phyloP scores from a whole-genome alignment of 2,329 filamentous ascomycete genomes.

The Penicillium italicum region DNA sequence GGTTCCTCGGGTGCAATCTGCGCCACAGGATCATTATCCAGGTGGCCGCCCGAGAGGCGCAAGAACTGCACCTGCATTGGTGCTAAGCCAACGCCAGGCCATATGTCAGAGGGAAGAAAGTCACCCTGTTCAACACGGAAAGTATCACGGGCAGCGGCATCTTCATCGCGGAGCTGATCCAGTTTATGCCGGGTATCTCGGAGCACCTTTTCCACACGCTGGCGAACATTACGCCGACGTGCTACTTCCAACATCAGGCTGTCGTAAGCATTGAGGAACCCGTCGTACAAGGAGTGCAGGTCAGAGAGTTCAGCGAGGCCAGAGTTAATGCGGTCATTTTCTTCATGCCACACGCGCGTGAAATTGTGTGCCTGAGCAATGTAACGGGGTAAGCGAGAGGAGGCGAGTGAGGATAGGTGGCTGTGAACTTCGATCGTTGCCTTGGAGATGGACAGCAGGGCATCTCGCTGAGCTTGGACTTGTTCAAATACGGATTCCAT shows the following conservation, averaged over 20 bases:
- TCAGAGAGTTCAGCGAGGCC: slow-evolving; percentile 73
- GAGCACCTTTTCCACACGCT: slow-evolving; percentile 69
- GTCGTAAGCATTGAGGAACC: slow-evolving; percentile 80
- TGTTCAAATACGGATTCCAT: slow-evolving; percentile 70
- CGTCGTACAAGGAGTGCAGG: slow-evolving; percentile 78
- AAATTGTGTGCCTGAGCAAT: slow-evolving; percentile 49
- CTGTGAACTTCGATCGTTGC: slow-evolving; percentile 61
- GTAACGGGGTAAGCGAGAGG: slow-evolving; percentile 55
- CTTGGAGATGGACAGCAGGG: slow-evolving; percentile 53
- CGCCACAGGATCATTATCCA: slow-evolving; percentile 24
- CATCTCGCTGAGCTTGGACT: slow-evolving; percentile 61
- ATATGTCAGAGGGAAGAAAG: slow-evolving; percentile 81
- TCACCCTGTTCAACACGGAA: slow-evolving; percentile 83
- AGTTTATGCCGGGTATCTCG: slow-evolving; percentile 74
- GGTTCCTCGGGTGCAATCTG: slow-evolving; percentile 7
- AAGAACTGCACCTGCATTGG: slow-evolving; percentile 48
- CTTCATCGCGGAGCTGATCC: slow-evolving; percentile 68
- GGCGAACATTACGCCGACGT: slow-evolving; percentile 67
- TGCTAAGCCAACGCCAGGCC: slow-evolving; percentile 66
- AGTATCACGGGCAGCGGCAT: slow-evolving; percentile 67
- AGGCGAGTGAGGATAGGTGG: slow-evolving; percentile 64
- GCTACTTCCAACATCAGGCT: slow-evolving; percentile 79
- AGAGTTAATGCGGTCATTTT: slow-evolving; percentile 64
- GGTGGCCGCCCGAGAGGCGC: slow-evolving; percentile 35
- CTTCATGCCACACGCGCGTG: slow-evolving; percentile 63